A percentile compares a stretch with the other conserved stretches of the same genome.
These are phyloP conservation scores for Pseudomonodictys pantanalensis DNA, from an alignment of 495 filamentous ascomycete genomes.

Conservation along the genomic window DNA sequence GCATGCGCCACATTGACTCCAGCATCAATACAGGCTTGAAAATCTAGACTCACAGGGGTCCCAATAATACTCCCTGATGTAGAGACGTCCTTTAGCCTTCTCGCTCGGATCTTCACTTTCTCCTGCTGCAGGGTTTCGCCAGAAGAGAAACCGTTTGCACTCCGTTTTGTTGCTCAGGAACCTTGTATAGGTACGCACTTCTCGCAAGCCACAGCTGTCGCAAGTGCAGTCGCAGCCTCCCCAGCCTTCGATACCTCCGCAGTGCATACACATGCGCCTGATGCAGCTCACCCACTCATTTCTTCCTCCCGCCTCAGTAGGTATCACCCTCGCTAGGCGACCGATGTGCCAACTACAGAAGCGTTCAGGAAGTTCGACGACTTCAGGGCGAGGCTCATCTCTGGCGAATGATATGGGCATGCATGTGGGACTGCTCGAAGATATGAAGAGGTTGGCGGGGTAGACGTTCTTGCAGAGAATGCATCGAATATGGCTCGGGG, in stretches of 20 bases:
- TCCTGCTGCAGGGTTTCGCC: neutral
- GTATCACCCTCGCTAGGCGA: conserved; percentile 13
- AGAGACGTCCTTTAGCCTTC: conserved; percentile 1
- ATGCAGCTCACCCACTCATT: conserved; percentile 29
- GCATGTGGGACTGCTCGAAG: conserved; percentile 19
- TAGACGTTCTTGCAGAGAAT: conserved; percentile 29
- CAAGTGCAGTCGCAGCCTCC: conserved; percentile 20
- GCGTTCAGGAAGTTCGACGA: conserved; percentile 9
- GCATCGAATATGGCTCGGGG: conserved; percentile 19
- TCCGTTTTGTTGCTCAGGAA: conserved; percentile 27
- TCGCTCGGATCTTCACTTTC: neutral
- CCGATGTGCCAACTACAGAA: conserved; percentile 27
- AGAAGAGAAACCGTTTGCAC: conserved; percentile 15
- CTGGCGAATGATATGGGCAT: neutral
- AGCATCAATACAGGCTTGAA: neutral
- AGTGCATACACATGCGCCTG: conserved; percentile 32
- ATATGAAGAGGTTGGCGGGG: conserved; percentile 17
- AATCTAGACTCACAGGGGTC: conserved; percentile 5
- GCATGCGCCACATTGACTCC: conserved; percentile 4
- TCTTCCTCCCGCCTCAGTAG: conserved; percentile 1
- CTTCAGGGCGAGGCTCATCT: neutral
- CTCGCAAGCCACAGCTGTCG: conserved; percentile 23
- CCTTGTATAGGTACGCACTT: conserved; percentile 25
- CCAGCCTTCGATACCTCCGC: conserved; percentile 30
- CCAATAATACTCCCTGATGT: conserved; percentile 20